Evolutionary conservation across 1,139 yeast species (phyloP).

Genomic region (Candida gigantensis): DNA sequence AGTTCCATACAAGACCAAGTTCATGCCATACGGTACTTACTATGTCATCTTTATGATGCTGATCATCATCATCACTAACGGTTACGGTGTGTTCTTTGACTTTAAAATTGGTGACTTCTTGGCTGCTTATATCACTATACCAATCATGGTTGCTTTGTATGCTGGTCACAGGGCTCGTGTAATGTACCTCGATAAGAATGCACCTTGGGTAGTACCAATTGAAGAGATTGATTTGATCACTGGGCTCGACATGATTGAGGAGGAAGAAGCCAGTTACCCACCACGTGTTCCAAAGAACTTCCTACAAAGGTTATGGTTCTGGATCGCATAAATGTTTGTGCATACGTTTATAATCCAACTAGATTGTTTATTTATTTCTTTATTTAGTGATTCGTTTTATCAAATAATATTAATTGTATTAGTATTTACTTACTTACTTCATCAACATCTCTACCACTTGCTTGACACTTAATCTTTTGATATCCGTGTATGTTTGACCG

Average conservation of each 20-base stretch:
- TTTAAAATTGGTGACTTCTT: constrained; percentile 54
- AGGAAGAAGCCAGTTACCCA: constrained; percentile 34
- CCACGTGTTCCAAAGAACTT: constrained; percentile 31
- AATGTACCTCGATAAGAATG: constrained; percentile 10
- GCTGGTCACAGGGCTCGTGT: constrained; percentile 41
- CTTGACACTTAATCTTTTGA: constrained; percentile 87
- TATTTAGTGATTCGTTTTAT: too few species aligned
- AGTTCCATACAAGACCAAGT: constrained; percentile 48
- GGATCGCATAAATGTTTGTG: constrained; percentile 27
- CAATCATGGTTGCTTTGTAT: constrained; percentile 51
- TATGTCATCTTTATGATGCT: constrained; percentile 48
- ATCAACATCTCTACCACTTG: constrained; percentile 89
- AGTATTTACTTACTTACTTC: constrained; percentile 23
- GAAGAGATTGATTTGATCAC: constrained; percentile 46
- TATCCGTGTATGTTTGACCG: constrained; percentile 95
- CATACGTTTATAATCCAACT: too few species aligned
- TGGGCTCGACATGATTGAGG: constrained; percentile 47
- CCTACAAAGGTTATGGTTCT: constrained; percentile 39
- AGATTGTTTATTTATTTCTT: too few species aligned
- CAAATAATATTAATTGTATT: neutral
- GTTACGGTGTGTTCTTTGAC: constrained; percentile 58
- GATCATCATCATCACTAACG: constrained; percentile 55
- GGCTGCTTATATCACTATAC: constrained; percentile 64
- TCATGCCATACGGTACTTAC: constrained; percentile 54
- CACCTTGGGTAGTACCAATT: constrained; percentile 17